phyloP scores from a whole-genome alignment of 1,284 basidiomycete species.

The Meripilus lineatus region DNA sequence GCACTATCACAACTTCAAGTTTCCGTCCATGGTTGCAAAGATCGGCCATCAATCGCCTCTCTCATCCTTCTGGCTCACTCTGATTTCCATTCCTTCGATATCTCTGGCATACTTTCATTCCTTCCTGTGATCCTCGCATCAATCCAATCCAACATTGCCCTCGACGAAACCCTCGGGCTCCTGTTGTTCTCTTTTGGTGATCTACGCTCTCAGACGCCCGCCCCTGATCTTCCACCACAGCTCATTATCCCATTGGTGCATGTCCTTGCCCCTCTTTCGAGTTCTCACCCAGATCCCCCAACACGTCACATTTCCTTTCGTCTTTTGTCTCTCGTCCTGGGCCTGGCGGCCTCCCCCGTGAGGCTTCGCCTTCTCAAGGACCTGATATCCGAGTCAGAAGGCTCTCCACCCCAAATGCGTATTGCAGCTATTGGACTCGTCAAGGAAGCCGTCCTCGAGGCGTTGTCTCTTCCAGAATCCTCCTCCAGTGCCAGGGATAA shows the following conservation, averaged over 20 bases:
- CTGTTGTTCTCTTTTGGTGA: conserved; percentile 42
- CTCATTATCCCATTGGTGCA: conserved; percentile 42
- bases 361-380: conserved; percentile 51
- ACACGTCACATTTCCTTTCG: conserved; percentile 58
- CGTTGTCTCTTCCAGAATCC: conserved; percentile 25
- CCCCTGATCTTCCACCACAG: conserved; percentile 35
- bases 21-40: too few relatives aligned
- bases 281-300: conserved; percentile 52
- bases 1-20: conserved; percentile 18
- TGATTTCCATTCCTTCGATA: conserved; percentile 18
- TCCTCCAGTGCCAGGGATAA: conserved; percentile 24
- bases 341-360: conserved; percentile 38
- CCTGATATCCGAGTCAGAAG: conserved; percentile 38
- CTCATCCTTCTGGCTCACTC: conserved; percentile 48
- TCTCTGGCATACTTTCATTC: conserved; percentile 28
- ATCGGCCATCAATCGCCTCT: conserved; percentile 33
- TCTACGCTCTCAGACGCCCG: conserved; percentile 14
- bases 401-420: conserved; percentile 55
- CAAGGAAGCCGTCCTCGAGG: conserved; percentile 59
- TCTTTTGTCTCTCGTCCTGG: conserved; percentile 47
- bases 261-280: conserved; percentile 50
- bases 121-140: conserved; percentile 43
- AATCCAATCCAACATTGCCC: conserved; percentile 44
- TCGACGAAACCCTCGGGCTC: conserved; percentile 55
- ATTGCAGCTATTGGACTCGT: conserved; percentile 61